A percentile compares a stretch with the other conserved stretches of the same genome.
Evolutionary conservation across 345 rosid species (phyloP).

Genomic region (Pistacia integerrima): DNA sequence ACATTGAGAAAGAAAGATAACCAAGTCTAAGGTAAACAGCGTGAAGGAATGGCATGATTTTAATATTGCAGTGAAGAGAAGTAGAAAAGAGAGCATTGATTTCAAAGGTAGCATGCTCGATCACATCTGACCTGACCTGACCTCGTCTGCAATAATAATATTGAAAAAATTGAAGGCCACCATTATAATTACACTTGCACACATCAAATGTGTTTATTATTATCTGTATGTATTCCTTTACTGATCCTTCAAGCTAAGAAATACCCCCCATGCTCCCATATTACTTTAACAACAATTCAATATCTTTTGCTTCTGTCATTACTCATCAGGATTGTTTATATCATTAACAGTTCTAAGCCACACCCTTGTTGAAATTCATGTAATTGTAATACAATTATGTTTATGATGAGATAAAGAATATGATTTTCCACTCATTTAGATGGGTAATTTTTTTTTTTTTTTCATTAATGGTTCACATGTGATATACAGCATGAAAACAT

Average conservation of each 20-base stretch:
- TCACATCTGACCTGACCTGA: neutral
- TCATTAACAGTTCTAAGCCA: neutral
- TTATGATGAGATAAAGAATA: constrained; percentile 17
- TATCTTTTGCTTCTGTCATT: too few species aligned
- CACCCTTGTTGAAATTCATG: neutral
- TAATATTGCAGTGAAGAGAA: constrained; percentile 21
- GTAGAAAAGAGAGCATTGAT: constrained; percentile 17
- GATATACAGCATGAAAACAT: neutral
- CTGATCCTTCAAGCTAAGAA: constrained; percentile 45
- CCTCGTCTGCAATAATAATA: constrained; percentile 14
- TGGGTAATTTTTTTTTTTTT: neutral
- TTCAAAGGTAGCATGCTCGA: constrained; percentile 30
- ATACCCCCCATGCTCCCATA: constrained; percentile 9
- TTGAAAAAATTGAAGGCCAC: neutral
- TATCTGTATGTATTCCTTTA: constrained; percentile 25
- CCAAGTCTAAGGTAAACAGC: neutral
- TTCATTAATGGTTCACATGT: neutral
- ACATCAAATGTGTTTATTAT: neutral
- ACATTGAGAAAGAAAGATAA: neutral
- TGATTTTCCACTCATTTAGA: constrained; percentile 23
- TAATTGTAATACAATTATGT: neutral
- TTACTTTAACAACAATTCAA: neutral
- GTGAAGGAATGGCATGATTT: constrained; percentile 23
- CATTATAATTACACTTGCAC: constrained; percentile 28
- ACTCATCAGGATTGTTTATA: neutral